Conservation (phyloP, 768 basidiomycete species). For the Leccinum disarticulatum region DNA sequence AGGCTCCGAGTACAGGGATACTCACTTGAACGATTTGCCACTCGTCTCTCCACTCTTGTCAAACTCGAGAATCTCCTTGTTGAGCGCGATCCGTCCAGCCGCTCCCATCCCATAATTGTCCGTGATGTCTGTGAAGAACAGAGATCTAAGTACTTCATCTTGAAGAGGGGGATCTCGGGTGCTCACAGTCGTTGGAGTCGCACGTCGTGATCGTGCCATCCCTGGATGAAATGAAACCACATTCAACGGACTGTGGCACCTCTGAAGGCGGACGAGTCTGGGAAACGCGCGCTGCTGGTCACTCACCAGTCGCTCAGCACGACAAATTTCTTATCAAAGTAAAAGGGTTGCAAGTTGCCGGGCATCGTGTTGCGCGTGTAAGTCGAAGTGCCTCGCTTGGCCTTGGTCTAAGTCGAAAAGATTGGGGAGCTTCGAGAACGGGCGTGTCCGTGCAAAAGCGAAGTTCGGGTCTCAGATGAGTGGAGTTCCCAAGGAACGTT, state of each 20-base stretch:
- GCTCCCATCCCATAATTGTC: slow-evolving; percentile 88
- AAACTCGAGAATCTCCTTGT: slow-evolving; percentile 63
- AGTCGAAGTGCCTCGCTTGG: not conserved
- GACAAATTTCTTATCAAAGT: slow-evolving; percentile 74
- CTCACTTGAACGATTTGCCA: slow-evolving; percentile 46
- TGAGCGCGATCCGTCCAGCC: slow-evolving; percentile 64
- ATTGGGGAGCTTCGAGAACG: not conserved
- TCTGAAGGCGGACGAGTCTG: not conserved
- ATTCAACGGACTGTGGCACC: not conserved
- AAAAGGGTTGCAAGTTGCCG: slow-evolving; percentile 18
- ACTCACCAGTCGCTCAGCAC: slow-evolving; percentile 88
- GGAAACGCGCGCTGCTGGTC: not conserved
- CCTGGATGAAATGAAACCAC: slow-evolving; percentile 35
- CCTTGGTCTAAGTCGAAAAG: not conserved
- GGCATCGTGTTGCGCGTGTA: slow-evolving; percentile 12
- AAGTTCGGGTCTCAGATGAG: not conserved
- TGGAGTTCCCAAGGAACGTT: slow-evolving; percentile 11
- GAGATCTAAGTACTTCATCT: not conserved
- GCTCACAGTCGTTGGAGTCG: slow-evolving; percentile 90
- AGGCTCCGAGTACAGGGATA: not conserved
- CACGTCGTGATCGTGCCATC: slow-evolving; percentile 91
- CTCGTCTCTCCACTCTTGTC: slow-evolving; percentile 20
- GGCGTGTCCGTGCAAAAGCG: not conserved
- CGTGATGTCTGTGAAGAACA: slow-evolving; percentile 61
- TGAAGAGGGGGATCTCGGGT: not conserved